phyloP scores from a whole-genome alignment of 78 protist species.

The Dictyostelium capitatum region DNA sequence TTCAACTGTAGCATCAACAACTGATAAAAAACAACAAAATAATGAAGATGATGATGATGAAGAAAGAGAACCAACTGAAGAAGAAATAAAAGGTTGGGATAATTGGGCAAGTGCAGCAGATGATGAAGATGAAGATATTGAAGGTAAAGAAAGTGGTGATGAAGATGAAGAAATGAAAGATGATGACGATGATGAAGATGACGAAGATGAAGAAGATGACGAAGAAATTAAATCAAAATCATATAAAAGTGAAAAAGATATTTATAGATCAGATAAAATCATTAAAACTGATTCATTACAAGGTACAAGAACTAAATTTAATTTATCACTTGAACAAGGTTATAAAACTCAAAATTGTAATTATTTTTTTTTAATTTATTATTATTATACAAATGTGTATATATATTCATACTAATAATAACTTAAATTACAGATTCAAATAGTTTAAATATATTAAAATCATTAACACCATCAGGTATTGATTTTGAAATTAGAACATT shows the following conservation, averaged over 20 bases:
- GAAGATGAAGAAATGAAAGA: conserved; percentile 21
- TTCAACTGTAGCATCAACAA: background rate
- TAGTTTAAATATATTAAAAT: conserved; percentile 20
- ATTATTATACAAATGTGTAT: background rate
- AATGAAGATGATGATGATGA: background rate
- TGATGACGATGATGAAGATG: background rate
- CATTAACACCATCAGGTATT: conserved; percentile 79
- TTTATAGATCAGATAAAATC: conserved; percentile 26
- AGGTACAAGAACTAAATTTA: conserved; percentile 40
- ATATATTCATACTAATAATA: background rate
- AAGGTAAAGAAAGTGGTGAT: background rate
- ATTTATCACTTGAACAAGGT: conserved; percentile 17
- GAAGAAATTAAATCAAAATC: background rate
- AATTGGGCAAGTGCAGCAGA: conserved; percentile 48
- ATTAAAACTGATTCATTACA: background rate
- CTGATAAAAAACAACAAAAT: background rate
- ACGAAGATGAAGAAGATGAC: background rate
- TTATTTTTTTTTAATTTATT: background rate
- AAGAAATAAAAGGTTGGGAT: conserved; percentile 32
- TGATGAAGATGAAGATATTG: background rate
- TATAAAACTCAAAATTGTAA: background rate
- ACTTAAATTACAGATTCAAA: conserved; percentile 30
- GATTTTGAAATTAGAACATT: conserved; percentile 80
- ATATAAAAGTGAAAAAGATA: conserved; percentile 1
- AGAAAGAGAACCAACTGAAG: background rate